Conservation (phyloP, 1,139 yeast species). For the Sugiyamaella pinicola region DNA sequence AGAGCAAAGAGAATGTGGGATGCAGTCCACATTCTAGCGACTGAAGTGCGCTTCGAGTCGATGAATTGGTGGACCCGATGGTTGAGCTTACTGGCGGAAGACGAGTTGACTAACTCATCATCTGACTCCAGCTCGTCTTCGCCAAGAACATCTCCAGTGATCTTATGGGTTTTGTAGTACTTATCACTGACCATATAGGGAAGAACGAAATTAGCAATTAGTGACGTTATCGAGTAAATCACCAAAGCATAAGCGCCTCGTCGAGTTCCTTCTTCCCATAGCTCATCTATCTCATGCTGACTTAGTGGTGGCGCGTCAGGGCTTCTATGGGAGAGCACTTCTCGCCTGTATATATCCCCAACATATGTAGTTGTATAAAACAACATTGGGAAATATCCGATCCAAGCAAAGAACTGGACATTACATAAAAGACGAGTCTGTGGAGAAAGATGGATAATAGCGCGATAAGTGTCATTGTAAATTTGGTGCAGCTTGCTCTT, state of each 20-base stretch:
- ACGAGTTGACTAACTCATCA: not conserved
- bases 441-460: slow-evolving; percentile 42
- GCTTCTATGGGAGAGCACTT: slow-evolving; percentile 27
- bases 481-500: slow-evolving; percentile 29
- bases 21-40: slow-evolving; percentile 38
- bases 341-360: slow-evolving; percentile 43
- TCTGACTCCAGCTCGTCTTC: not conserved
- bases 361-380: slow-evolving; percentile 47
- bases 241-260: slow-evolving; percentile 44
- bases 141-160: slow-evolving; percentile 17
- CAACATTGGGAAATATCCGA: slow-evolving; percentile 44
- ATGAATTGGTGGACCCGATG: not conserved
- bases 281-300: slow-evolving; percentile 25
- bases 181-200: slow-evolving; percentile 35
- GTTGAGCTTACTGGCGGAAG: not conserved
- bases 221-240: slow-evolving; percentile 42
- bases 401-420: slow-evolving; percentile 44
- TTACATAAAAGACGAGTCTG: slow-evolving; percentile 38
- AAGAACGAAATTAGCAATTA: slow-evolving; percentile 40
- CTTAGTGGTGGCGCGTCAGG: slow-evolving; percentile 29
- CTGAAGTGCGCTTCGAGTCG: slow-evolving; percentile 24
- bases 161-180: slow-evolving; percentile 22
- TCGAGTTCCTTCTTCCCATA: slow-evolving; percentile 39
- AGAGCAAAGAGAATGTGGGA: slow-evolving; percentile 42
- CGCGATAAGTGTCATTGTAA: slow-evolving; percentile 40